Conservation (phyloP, 176 grass and related monocot species). For the Aegilops longissima region DNA sequence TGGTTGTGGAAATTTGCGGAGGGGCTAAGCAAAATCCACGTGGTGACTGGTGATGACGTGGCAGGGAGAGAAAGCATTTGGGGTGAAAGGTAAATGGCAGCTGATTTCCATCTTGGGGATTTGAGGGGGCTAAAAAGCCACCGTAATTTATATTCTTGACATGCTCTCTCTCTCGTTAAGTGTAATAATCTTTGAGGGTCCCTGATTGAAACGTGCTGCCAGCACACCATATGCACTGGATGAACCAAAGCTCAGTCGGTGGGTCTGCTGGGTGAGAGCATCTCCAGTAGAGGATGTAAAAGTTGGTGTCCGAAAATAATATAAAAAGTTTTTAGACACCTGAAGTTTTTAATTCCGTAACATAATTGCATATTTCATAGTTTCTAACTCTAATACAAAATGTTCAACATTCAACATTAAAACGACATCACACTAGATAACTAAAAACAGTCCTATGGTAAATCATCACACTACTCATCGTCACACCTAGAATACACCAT, state of each 20-base stretch:
- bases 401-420: too few species aligned
- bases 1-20: slow-evolving; percentile 39
- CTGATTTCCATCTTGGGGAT: background rate
- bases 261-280: background rate
- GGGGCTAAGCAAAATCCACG: slow-evolving; percentile 35
- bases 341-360: too few species aligned
- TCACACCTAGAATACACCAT: too few species aligned
- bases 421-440: too few species aligned
- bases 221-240: slow-evolving; percentile 10
- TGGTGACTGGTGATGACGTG: slow-evolving; percentile 13
- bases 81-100: background rate
- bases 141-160: background rate
- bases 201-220: slow-evolving; percentile 32
- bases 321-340: too few species aligned
- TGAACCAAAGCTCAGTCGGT: slow-evolving; percentile 17
- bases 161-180: background rate
- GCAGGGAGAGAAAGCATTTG: background rate
- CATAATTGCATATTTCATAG: too few species aligned
- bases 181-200: slow-evolving; percentile 26
- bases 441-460: too few species aligned
- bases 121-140: background rate
- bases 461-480: too few species aligned
- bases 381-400: too few species aligned
- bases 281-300: too few species aligned
- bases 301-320: too few species aligned